Conservation (phyloP, 2,329 filamentous ascomycete genomes). For the Phialocephala subalpina region DNA sequence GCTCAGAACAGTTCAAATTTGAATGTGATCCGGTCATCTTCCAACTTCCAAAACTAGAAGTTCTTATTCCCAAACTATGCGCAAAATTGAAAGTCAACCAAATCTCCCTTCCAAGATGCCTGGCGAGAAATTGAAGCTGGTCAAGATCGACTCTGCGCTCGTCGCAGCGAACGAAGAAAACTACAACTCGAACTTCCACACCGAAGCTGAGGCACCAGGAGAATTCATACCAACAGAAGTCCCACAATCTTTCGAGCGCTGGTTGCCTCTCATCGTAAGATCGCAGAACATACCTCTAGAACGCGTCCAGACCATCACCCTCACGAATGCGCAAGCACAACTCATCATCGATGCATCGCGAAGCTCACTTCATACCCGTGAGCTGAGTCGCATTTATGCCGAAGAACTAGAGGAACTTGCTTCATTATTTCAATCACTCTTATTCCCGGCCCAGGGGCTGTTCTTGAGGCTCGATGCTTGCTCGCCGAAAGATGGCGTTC, state of each 20-base stretch:
- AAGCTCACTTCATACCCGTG: constrained; percentile 45
- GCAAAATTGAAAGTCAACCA: neutral
- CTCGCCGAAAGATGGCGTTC: constrained; percentile 52
- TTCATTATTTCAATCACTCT: constrained; percentile 37
- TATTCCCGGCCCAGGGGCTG: constrained; percentile 47
- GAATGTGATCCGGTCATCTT: neutral
- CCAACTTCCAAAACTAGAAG: neutral
- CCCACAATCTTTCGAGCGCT: constrained; percentile 51
- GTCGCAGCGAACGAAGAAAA: constrained; percentile 15
- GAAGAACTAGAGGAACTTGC: constrained; percentile 46
- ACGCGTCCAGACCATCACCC: constrained; percentile 42
- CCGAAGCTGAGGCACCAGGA: constrained; percentile 42
- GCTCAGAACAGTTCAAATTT: neutral
- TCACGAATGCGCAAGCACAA: constrained; percentile 42
- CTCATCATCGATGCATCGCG: constrained; percentile 43
- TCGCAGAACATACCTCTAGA: constrained; percentile 42
- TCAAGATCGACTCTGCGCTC: constrained; percentile 1
- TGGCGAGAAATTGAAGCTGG: neutral
- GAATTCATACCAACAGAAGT: constrained; percentile 42
- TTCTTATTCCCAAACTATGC: neutral
- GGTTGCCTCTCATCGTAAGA: constrained; percentile 50
- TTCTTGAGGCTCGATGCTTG: constrained; percentile 53
- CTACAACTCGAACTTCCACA: constrained; percentile 50
- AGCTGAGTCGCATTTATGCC: constrained; percentile 42
- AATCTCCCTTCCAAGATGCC: neutral